These are phyloP conservation scores for Halophytophthora polymorphica DNA, from an alignment of 352 stramenopile genomes.

Conservation along the genomic window DNA sequence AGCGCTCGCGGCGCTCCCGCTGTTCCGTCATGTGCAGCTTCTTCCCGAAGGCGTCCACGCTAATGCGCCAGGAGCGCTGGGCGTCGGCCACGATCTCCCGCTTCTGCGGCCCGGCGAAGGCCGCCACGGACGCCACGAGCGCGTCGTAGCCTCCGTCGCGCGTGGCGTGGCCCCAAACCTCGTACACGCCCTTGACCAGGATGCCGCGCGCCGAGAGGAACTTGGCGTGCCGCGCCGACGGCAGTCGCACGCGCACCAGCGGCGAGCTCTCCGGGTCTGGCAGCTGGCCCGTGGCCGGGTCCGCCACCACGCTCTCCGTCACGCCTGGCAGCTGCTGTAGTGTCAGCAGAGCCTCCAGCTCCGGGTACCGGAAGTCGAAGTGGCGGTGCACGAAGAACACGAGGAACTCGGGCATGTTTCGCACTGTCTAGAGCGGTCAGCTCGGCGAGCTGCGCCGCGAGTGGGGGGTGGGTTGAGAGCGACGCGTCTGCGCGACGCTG, in stretches of 20 bases:
- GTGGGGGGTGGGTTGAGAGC: too few relatives aligned
- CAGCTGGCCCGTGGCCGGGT: conserved; percentile 23
- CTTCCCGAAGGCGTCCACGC: conserved; percentile 73
- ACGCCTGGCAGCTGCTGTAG: conserved; percentile 46
- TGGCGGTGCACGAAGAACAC: conserved; percentile 83
- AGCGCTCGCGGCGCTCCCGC: conserved; percentile 39
- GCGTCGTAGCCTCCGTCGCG: conserved; percentile 36
- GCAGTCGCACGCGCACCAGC: conserved; percentile 59
- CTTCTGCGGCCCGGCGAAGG: conserved; percentile 37
- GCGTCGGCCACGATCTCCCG: conserved; percentile 40
- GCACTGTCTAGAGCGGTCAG: too few relatives aligned
- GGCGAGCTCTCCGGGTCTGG: conserved; percentile 53
- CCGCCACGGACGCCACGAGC: conserved; percentile 43
- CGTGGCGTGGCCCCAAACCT: conserved; percentile 59
- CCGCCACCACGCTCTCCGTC: conserved; percentile 31
- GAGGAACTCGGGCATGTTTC: conserved; percentile 61
- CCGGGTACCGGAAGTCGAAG: conserved; percentile 81
- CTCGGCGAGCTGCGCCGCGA: too few relatives aligned
- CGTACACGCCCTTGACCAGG: conserved; percentile 80
- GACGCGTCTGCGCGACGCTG: too few relatives aligned
- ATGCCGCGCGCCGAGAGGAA: conserved; percentile 79
- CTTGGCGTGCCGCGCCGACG: conserved; percentile 57
- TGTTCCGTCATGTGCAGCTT: conserved; percentile 78
- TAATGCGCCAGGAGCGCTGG: conserved; percentile 68
- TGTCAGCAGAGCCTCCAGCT: conserved; percentile 71